Percentiles rank a stretch among this genome's conserved stretches.
phyloP scores from a whole-genome alignment of 2,329 filamentous ascomycete genomes.

The Rosellinia necatrix region DNA sequence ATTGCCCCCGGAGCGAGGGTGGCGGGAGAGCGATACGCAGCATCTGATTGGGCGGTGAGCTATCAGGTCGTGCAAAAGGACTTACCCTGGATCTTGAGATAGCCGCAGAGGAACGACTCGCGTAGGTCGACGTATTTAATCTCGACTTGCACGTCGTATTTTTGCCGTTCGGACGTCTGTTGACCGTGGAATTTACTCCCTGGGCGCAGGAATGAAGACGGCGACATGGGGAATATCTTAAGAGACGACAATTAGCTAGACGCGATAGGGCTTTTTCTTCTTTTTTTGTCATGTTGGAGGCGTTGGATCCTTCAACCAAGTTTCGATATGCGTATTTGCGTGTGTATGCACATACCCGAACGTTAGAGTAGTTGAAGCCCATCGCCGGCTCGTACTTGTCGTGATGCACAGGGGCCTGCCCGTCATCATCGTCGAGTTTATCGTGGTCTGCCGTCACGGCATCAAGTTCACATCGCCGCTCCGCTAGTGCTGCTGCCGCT shows the following conservation, averaged over 20 bases:
- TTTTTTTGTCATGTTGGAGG: too few relatives aligned
- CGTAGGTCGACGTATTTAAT: conserved; percentile 95
- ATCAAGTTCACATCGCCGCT: conserved; percentile 28
- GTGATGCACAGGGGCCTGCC: conserved; percentile 23
- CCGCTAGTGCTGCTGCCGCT: conserved; percentile 10
- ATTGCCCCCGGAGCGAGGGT: too few relatives aligned
- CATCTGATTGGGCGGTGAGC: conserved; percentile 5
- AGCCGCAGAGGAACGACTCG: conserved; percentile 93
- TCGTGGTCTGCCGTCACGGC: conserved; percentile 26
- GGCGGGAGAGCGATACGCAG: too few relatives aligned
- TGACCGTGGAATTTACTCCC: conserved; percentile 89
- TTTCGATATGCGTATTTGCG: too few relatives aligned
- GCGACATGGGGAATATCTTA: conserved; percentile 77
- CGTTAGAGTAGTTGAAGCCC: conserved; percentile 59
- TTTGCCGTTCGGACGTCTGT: conserved; percentile 89
- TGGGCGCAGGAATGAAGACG: conserved; percentile 83
- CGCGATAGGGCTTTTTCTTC: background rate
- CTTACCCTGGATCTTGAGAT: conserved; percentile 90
- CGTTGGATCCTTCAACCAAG: too few relatives aligned
- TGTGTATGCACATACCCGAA: conserved; percentile 51
- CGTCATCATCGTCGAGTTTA: conserved; percentile 32
- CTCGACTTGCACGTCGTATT: conserved; percentile 95
- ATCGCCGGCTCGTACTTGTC: conserved; percentile 45
- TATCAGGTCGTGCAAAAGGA: background rate
- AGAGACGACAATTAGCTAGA: conserved; percentile 14